Evolutionary conservation across 306 rosid species (phyloP), one percentile per base, ranked within the genome.

Genomic region (Psophocarpus tetragonolobus): DNA sequence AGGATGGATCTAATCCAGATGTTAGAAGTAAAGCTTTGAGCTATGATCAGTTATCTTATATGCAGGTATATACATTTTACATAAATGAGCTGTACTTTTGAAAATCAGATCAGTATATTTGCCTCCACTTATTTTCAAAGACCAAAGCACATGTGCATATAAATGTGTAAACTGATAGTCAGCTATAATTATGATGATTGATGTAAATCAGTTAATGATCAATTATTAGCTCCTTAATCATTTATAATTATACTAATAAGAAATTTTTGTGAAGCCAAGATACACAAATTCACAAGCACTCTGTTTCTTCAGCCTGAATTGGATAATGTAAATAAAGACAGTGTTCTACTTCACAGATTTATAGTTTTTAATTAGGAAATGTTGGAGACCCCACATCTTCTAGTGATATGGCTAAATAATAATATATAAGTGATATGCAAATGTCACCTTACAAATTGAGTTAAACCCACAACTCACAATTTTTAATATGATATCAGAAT

Each of bases 11-110:
- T 1, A 62, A 91, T 83, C 84, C 92, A 56, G 80, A 73, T 35
- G 98, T 95, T 68, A 95, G 85, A 86, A 83, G 74, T 10, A 92
- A 76, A 88, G 97, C 97, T 74, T 77, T 92, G 85, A 91, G 97
- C 88, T 91, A 88, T 64, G 89, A 91, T 75, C 88, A 86, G 75
- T 82, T 92, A 76, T 80, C 96, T 13, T 91, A 95, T 82, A 88
- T 95, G 97, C 98, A 94, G 93, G 98, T 92, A 86, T 61, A 50
- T 62, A 48, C 56, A 60, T 60, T 60, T 60, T 60, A 6, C 18
- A 14, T 60, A 15, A 60, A 60, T 30, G 5, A 26, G 41, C 20
- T 39, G 67, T 41, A 73, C 71, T 50, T 50, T 13, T 18, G 67
- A 66, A 68, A 47, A 57, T 71, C 36, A 32, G 50, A 67, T 56